phyloP scores from a whole-genome alignment of 106 monocot genomes.

The Cymbidium sinense region DNA sequence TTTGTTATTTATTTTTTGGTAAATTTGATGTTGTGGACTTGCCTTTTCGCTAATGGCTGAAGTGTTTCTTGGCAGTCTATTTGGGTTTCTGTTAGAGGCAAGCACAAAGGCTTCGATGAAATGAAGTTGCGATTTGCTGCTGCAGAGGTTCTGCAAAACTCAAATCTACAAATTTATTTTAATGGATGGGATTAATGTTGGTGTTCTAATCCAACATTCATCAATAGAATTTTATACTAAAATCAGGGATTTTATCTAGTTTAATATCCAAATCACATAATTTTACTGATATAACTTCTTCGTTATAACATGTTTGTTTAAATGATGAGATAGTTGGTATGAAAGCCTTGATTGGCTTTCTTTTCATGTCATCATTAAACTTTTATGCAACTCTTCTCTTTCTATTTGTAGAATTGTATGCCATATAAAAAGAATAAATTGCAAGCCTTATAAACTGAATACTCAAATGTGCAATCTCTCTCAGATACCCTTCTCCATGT shows the following conservation, averaged over 20 bases:
- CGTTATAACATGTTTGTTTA: background rate
- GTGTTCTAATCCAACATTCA: background rate
- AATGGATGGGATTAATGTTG: background rate
- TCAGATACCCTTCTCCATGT: no score
- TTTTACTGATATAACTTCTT: background rate
- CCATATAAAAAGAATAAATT: no score
- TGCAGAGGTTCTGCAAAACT: constrained; percentile 58
- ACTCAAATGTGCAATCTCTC: no score
- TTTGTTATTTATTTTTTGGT: background rate
- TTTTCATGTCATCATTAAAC: background rate
- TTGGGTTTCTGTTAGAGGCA: constrained; percentile 80
- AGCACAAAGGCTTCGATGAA: constrained; percentile 84
- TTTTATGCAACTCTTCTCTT: background rate
- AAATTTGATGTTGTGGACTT: background rate
- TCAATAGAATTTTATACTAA: background rate
- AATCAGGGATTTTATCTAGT: background rate
- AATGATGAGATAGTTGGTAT: background rate
- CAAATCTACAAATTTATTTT: constrained; percentile 1
- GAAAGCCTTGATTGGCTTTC: background rate
- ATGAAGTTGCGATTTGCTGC: constrained; percentile 84
- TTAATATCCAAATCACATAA: background rate
- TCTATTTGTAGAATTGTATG: background rate
- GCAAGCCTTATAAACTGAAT: no score
- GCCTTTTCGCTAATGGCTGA: background rate
- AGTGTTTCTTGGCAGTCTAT: constrained; percentile 56